A percentile compares a stretch with the other conserved stretches of the same genome.
These are phyloP conservation scores for Lagenidium giganteum DNA, from an alignment of 352 stramenopile species.

Conservation along the genomic window DNA sequence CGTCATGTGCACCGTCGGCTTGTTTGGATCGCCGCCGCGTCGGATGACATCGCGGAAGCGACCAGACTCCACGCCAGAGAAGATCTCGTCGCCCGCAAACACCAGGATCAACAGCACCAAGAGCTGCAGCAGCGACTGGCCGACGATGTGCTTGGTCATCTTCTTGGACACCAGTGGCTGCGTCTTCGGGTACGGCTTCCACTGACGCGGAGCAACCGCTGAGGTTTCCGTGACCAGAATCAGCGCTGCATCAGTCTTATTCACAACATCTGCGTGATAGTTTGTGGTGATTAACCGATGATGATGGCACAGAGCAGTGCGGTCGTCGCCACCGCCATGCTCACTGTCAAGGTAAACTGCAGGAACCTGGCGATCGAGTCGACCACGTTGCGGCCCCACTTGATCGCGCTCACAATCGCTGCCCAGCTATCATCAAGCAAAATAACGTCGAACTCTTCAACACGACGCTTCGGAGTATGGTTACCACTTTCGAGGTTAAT, in stretches of 20 bases:
- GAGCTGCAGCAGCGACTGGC: conserved; percentile 91
- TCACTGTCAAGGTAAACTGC: conserved; percentile 94
- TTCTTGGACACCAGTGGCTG: conserved; percentile 90
- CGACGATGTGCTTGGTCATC: conserved; percentile 96
- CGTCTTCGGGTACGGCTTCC: conserved; percentile 90
- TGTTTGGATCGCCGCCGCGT: conserved; percentile 21
- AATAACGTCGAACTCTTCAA: conserved; percentile 90
- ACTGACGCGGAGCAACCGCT: conserved; percentile 83
- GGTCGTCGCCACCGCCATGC: conserved; percentile 79
- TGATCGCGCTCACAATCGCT: conserved; percentile 94
- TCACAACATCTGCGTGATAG: conserved; percentile 90
- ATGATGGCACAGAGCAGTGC: conserved; percentile 59
- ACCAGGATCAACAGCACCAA: conserved; percentile 84
- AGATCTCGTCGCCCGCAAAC: conserved; percentile 63
- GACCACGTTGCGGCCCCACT: conserved; percentile 96
- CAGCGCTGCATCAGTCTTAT: conserved; percentile 94
- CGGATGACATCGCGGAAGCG: conserved; percentile 35
- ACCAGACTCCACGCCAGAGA: conserved; percentile 41
- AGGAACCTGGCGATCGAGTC: conserved; percentile 97
- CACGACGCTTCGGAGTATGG: too few relatives aligned
- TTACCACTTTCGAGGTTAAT: too few relatives aligned
- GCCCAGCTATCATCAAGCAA: too few relatives aligned
- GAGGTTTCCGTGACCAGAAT: conserved; percentile 94
- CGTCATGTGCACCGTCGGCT: conserved; percentile 90
- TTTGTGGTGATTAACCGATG: conserved; percentile 47